Evolutionary conservation across 192 early-diverging fungal species (phyloP), one percentile per base, ranked within the genome.

Genomic region (Fimicolochytrium jonesii): DNA sequence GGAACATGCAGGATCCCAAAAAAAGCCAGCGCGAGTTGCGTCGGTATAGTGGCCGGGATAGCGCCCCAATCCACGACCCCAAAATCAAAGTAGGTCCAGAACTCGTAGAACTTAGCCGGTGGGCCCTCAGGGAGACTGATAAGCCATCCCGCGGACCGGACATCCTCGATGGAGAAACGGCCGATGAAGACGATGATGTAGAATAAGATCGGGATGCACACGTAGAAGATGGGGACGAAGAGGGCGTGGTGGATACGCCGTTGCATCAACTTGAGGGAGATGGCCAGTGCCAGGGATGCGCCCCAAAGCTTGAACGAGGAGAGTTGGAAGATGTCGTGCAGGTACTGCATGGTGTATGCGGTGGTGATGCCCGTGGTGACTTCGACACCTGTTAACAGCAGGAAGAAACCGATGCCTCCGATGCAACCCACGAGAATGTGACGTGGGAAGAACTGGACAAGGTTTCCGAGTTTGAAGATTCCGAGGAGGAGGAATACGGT

Each of bases 1-100:
- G 96, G 94, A 4, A 99, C 96, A 71, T 99, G 94, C 25, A 99
- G 72, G 47, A 99, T 86, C 47, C 92, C 92, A 76, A 97, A 97
- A 60, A 97, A 97, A 7, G 92, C 88, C 64, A 97, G 74, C 0
- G 92, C 93, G 20, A 94, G 59, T 86, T 93, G 92, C 13, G 91
- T 92, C n/a, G 92, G 92, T 17, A 93, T 64, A 0, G 93, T 89
- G 22, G 63, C 60, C 0, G 72, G 58, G 17, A 81, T 51, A 1
- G 73, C 78, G 15, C 45, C 48, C 80, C 80, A 82, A 18, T 72
- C 37, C 7, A 69, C 61, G 4, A 56, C 37, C 6, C 56, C 64
- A 30, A 78, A 50, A 55, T 80, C 82, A 69, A 73, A 90, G 66
- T 89, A 87, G n/a, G 77, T 89, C 75, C 92, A 97, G 57, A 92